A percentile compares a stretch with the other conserved stretches of the same genome.
These are phyloP conservation scores for Artemisia tridentata DNA, from an alignment of 129 eudicot species.

Conservation along the genomic window DNA sequence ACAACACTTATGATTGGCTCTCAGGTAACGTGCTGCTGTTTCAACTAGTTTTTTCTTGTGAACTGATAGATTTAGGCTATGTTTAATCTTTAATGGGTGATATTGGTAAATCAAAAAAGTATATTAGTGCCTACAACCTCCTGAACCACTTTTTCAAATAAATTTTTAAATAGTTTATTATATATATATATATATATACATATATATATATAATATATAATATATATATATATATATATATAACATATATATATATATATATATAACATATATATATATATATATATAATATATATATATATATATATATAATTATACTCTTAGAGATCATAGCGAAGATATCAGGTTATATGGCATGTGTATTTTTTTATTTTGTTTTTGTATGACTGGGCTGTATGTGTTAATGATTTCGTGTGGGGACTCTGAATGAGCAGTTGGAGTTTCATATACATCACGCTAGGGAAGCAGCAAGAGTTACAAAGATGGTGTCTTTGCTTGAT, in stretches of 20 bases:
- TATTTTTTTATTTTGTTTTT: neutral
- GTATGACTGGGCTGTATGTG: neutral
- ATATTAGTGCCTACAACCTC: neutral
- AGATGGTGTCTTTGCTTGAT: constrained; percentile 81
- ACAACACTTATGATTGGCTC: constrained; percentile 82
- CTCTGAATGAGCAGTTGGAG: constrained; percentile 60
- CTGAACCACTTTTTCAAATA: neutral
- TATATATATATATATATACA: too few species aligned
- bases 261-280: too few species aligned
- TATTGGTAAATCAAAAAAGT: neutral
- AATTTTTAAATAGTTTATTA: too few species aligned
- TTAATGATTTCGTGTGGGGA: constrained; percentile 9
- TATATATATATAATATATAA: too few species aligned
- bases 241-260: too few species aligned
- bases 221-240: too few species aligned
- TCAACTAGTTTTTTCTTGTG: neutral
- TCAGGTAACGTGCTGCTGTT: constrained; percentile 47
- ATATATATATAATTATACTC: too few species aligned
- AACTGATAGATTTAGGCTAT: neutral
- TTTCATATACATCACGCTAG: constrained; percentile 90
- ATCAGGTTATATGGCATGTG: neutral
- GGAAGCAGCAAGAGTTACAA: constrained; percentile 72
- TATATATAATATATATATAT: too few species aligned
- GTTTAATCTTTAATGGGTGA: neutral
- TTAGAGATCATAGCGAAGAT: neutral